These are phyloP conservation scores for Paecilomyces niveus DNA, from an alignment of 2,329 filamentous ascomycete species.

Conservation along the genomic window DNA sequence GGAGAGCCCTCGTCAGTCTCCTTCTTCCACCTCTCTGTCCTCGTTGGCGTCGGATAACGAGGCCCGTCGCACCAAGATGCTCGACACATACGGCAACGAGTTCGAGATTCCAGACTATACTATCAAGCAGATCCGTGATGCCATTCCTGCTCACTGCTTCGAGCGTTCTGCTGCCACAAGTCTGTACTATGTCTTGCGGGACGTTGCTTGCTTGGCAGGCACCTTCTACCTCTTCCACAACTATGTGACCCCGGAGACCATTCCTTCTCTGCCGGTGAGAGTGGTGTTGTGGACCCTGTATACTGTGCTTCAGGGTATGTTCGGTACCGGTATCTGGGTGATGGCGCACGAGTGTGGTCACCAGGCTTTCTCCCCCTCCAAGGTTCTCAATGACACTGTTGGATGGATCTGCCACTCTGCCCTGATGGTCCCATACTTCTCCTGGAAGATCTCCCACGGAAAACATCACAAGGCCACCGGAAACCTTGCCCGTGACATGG, in stretches of 20 bases:
- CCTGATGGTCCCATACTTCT: constrained; percentile 93
- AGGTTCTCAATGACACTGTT: constrained; percentile 80
- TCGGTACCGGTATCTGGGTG: constrained; percentile 92
- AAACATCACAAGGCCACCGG: constrained; percentile 99
- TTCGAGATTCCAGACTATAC: constrained; percentile 93
- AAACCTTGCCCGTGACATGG: constrained; percentile 97
- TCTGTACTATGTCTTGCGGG: constrained; percentile 76
- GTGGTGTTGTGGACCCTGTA: constrained; percentile 59
- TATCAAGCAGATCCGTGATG: constrained; percentile 94
- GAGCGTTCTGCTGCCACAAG: constrained; percentile 72
- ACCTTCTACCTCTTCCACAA: constrained; percentile 87
- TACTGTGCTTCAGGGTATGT: constrained; percentile 81
- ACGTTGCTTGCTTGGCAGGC: constrained; percentile 62
- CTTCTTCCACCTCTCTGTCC: constrained; percentile 84
- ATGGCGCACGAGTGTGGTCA: constrained; percentile 97
- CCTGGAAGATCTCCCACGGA: constrained; percentile 98
- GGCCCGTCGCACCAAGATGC: constrained; percentile 50
- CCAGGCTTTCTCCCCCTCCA: constrained; percentile 91
- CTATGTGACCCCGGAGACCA: constrained; percentile 76
- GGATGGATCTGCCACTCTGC: constrained; percentile 87
- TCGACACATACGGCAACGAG: constrained; percentile 91
- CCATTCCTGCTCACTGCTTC: constrained; percentile 96
- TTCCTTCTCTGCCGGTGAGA: constrained; percentile 64
- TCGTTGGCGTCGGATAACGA: constrained; percentile 69
- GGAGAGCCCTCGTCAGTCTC: constrained; percentile 56